These are phyloP conservation scores for Margaritispora aquatica DNA, from an alignment of 495 filamentous ascomycete genomes.

Conservation along the genomic window DNA sequence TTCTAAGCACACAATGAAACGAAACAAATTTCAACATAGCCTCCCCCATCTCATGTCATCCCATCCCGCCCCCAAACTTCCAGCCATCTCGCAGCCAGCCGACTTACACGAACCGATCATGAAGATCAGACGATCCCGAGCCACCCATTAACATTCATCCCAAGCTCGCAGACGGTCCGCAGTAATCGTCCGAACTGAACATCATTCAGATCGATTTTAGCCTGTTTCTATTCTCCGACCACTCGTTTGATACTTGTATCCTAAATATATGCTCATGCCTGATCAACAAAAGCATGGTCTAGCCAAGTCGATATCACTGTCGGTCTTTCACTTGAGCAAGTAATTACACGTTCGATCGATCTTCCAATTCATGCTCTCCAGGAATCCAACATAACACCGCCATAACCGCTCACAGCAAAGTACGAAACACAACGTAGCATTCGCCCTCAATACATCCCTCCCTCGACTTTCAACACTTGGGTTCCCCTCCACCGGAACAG, in stretches of 20 bases:
- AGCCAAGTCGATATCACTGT: no score
- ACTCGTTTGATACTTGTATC: background rate
- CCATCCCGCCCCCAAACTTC: background rate
- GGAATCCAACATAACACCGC: background rate
- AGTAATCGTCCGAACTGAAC: background rate
- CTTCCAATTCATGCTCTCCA: background rate
- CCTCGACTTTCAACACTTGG: no score
- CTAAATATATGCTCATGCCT: background rate
- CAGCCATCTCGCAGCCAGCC: background rate
- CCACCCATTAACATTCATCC: background rate
- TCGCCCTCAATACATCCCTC: background rate
- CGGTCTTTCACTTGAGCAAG: background rate
- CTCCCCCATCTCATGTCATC: background rate
- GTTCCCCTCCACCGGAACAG: no score
- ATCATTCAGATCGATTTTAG: background rate
- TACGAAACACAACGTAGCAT: background rate
- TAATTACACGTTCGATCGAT: background rate
- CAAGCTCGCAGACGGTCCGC: background rate
- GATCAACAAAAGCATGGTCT: no score
- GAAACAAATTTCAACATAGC: background rate
- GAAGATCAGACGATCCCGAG: background rate
- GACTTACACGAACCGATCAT: background rate
- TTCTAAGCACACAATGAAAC: background rate
- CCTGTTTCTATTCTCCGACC: no score
- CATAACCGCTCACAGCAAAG: background rate